Base-by-base conservation (phyloP, 2,329 filamentous ascomycete genomes). In the Aspergillus spinulosporus region DNA sequence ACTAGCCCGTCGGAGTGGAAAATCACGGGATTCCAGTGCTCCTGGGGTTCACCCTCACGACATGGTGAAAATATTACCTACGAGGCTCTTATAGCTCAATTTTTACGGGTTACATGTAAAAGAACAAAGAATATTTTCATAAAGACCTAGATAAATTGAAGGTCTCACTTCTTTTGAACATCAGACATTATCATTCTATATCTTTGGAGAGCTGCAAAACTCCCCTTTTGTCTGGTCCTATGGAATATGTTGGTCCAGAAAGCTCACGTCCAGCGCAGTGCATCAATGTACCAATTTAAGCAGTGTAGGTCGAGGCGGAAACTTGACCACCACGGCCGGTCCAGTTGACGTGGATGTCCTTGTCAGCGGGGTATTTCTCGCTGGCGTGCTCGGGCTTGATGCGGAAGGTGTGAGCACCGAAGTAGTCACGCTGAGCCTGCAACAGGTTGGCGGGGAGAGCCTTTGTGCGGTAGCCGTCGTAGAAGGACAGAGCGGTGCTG, bases 271-370 rank as follows among this genome's bases (percentile, higher is more conserved):
- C 64, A 66, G 64, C 64, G 64, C 57, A 66, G 52, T 60, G 56
- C 57, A 56, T 64, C 57, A 57, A 56, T 54, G 50, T 59, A 60
- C 56, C 60, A 55, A 54, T 58, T 84, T 95, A 97, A 83, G 90
- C 94, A 80, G 92, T 89, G 85, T 99, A 99, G 68, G 92, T 97
- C 52, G 92, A 96, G 70, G 94, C 94, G 68, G 92, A 96, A 65
- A 99, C 89, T 75, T 97, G 94, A 73, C 94, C 94, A 74, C 94
- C 94, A 76, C 94, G 89, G 71, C 94, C 94, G 68, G 94, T 99
- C 94, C 94, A 99, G 90, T 99, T 99, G 78, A 97, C 92, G 85
- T 99, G 94, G 74, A 93, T 94, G 77, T 97, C 86, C 81, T 92
- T 81, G 77, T 88, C 91, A 68, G 83, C 85, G 65, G 87, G 88